Evolutionary conservation across 2,329 filamentous ascomycete species (phyloP).

Genomic region (Paraphaeosphaeria minitans): DNA sequence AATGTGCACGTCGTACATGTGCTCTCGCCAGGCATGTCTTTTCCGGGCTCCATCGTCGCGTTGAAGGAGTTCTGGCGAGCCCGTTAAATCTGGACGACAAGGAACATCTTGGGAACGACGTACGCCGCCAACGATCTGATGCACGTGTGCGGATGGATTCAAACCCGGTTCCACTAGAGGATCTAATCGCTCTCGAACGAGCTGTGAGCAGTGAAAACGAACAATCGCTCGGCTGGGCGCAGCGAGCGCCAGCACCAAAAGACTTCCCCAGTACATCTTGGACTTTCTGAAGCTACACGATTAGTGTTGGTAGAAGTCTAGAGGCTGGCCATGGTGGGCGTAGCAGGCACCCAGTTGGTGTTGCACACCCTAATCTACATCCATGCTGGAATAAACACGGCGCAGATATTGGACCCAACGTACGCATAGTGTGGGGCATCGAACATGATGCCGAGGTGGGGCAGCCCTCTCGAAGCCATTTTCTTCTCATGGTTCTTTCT

Average conservation of each 20-base stretch:
- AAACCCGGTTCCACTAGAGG: slow-evolving; percentile 25
- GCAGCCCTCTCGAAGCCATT: not conserved
- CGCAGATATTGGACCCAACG: slow-evolving; percentile 10
- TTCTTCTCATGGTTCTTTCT: not conserved
- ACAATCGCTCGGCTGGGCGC: slow-evolving; percentile 25
- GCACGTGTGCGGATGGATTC: slow-evolving; percentile 28
- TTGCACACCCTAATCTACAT: slow-evolving; percentile 9
- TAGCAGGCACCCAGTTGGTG: slow-evolving; percentile 2
- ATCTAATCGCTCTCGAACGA: slow-evolving; percentile 28
- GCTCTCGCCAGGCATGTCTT: slow-evolving; percentile 26
- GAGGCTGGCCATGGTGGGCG: not conserved
- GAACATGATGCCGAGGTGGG: slow-evolving; percentile 19
- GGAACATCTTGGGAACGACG: not conserved
- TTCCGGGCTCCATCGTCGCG: slow-evolving; percentile 22
- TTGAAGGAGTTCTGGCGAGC: slow-evolving; percentile 29
- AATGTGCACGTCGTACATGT: slow-evolving; percentile 25
- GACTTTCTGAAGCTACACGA: not conserved
- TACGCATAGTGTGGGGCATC: slow-evolving; percentile 21
- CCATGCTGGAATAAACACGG: slow-evolving; percentile 3
- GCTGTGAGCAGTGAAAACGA: slow-evolving; percentile 31
- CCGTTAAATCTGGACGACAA: not conserved
- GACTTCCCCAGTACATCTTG: slow-evolving; percentile 23
- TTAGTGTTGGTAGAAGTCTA: not conserved
- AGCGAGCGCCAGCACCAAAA: slow-evolving; percentile 21
- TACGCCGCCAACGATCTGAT: slow-evolving; percentile 32